phyloP scores from a whole-genome alignment of 768 basidiomycete genomes.

The Agaricus subrufescens region DNA sequence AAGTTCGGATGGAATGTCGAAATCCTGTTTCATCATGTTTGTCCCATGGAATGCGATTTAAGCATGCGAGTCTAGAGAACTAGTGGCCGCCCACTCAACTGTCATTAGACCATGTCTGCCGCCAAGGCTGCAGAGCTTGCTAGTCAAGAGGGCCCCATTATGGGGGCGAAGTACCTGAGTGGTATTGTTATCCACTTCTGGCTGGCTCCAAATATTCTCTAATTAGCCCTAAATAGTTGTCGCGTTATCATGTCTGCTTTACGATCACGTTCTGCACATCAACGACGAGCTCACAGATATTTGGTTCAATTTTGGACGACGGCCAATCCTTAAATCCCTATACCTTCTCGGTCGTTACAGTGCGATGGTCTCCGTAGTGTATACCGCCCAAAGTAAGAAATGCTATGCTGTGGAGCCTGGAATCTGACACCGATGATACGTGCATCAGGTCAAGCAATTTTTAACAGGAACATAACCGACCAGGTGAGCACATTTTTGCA shows the following conservation, averaged over 20 bases:
- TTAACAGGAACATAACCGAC: background rate
- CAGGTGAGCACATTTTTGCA: background rate
- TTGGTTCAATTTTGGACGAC: background rate
- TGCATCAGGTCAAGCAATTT: background rate
- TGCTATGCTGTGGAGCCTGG: background rate
- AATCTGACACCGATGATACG: background rate
- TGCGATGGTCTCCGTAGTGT: background rate
- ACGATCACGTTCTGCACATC: background rate
- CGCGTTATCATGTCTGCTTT: background rate
- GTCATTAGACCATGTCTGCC: background rate
- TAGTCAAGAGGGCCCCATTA: background rate
- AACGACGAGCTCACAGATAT: conserved; percentile 1
- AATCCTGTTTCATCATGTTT: too few species aligned
- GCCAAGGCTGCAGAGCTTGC: background rate
- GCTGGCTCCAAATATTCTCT: too few species aligned
- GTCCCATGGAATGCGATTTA: too few species aligned
- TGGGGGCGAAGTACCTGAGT: background rate
- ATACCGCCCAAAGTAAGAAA: background rate
- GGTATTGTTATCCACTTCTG: background rate
- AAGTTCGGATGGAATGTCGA: too few species aligned
- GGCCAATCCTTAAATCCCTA: background rate
- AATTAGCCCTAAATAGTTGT: background rate
- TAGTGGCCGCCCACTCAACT: too few species aligned
- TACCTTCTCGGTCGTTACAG: background rate
- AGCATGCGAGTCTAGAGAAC: too few species aligned